Percentiles rank a stretch among this genome's conserved stretches.
These are phyloP conservation scores for Heliamphora exappendiculata DNA, from an alignment of 148 eudicot genomes.

Conservation along the genomic window DNA sequence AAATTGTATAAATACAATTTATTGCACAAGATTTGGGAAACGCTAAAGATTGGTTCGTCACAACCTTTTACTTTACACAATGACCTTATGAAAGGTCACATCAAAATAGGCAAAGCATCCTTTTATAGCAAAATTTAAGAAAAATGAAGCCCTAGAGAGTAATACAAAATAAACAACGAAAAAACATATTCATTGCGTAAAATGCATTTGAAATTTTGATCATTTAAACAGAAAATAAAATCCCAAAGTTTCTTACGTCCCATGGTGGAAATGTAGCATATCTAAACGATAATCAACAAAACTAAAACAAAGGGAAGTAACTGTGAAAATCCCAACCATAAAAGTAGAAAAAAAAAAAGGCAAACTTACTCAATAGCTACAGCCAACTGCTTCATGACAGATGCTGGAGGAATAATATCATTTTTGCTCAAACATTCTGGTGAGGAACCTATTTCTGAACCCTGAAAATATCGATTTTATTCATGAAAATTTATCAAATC, in stretches of 20 bases:
- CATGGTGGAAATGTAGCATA: not conserved
- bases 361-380: conserved; percentile 74
- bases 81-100: not conserved
- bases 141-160: not conserved
- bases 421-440: conserved; percentile 24
- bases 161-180: not conserved
- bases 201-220: not conserved
- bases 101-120: not conserved
- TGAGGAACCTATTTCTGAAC: conserved; percentile 30
- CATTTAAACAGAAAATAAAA: not conserved
- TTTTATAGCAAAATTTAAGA: not conserved
- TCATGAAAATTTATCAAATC: not conserved
- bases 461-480: conserved; percentile 33
- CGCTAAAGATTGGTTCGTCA: not conserved
- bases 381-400: conserved; percentile 61
- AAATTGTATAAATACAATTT: not conserved
- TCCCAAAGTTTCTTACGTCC: not conserved
- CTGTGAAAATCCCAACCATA: not conserved
- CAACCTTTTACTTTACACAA: not conserved
- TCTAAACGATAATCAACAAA: not conserved
- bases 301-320: not conserved
- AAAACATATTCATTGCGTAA: not conserved
- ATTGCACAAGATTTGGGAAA: not conserved
- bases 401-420: conserved; percentile 57
- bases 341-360: not conserved